Percentiles rank a stretch among this genome's conserved stretches.
These are phyloP conservation scores for Pythium brachiatum DNA, from an alignment of 352 stramenopile species.

Conservation along the genomic window DNA sequence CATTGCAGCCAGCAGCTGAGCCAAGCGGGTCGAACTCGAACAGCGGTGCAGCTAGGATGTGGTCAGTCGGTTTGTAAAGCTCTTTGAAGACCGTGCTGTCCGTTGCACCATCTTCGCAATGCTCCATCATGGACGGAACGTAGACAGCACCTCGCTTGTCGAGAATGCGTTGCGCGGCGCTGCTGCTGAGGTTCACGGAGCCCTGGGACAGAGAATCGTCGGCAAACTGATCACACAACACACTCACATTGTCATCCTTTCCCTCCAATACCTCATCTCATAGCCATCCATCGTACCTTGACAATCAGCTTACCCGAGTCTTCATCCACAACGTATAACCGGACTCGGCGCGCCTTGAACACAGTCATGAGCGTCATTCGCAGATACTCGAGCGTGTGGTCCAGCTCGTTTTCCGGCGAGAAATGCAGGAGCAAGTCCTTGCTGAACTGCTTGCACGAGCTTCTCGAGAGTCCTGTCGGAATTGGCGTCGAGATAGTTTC, in stretches of 20 bases:
- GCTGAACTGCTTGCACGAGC: slow-evolving; percentile 67
- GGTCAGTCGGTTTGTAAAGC: slow-evolving; percentile 25
- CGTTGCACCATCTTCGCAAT: neutral
- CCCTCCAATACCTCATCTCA: neutral
- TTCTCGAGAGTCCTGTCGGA: slow-evolving; percentile 46
- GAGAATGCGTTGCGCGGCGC: slow-evolving; percentile 36
- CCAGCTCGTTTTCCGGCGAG: slow-evolving; percentile 70
- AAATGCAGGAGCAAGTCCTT: slow-evolving; percentile 77
- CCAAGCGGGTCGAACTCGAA: slow-evolving; percentile 42
- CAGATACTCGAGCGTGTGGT: slow-evolving; percentile 73
- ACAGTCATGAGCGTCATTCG: slow-evolving; percentile 50
- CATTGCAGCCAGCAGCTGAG: slow-evolving; percentile 23
- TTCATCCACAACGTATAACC: slow-evolving; percentile 63
- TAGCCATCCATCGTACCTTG: slow-evolving; percentile 40
- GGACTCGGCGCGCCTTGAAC: slow-evolving; percentile 56
- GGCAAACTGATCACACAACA: slow-evolving; percentile 37
- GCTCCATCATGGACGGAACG: slow-evolving; percentile 13
- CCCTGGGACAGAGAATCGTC: slow-evolving; percentile 49
- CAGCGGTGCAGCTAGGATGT: slow-evolving; percentile 41
- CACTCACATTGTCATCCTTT: neutral
- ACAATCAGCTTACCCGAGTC: slow-evolving; percentile 38
- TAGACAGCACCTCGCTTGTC: slow-evolving; percentile 27
- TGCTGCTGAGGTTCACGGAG: slow-evolving; percentile 32
- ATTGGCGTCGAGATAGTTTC: slow-evolving; percentile 29
- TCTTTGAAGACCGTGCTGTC: slow-evolving; percentile 5